Evolutionary conservation across 495 filamentous ascomycete species (phyloP), one percentile per base, ranked within the genome.

Genomic region (Aspergillus ellipticus): DNA sequence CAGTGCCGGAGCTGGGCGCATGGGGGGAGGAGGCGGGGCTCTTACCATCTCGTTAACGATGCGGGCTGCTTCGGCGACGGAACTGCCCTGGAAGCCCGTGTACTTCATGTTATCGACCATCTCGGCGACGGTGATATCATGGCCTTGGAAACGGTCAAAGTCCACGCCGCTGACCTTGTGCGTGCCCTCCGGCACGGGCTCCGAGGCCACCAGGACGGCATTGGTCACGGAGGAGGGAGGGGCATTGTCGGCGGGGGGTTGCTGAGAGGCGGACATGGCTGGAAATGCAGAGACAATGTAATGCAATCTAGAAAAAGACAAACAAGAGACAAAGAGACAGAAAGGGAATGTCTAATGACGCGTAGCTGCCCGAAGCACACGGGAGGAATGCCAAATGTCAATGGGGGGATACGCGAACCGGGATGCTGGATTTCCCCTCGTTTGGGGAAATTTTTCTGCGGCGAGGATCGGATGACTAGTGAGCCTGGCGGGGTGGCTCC

Each of bases 31-130:
- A 28, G 24, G 17, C 8, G 10, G 41, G 8, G 17, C n/a, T 19
- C 19, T 33, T 72, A 95, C 90, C 94, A 99, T 97, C n/a, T 88
- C 84, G 61, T 99, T 90, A 64, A 99, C 87, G 56, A 97, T 94
- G 33, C 84, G 76, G 46, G 89, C 82, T 4, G 93, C 94, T 60
- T 96, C 87, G 16, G 86, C 85, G 43, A 97, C 83, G 5, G 89
- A 86, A 43, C 83, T 89, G 15, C 90, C 92, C 74, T 98, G 94
- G 69, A 97, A 97, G 9, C 95, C 94, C 81, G 90, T 96, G 57
- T 81, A 75, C 56, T 81, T 80, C 87, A 97, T 91, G 49, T 86
- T 84, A n/a, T 83, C 78, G 13, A 93, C 78, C 59, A 99, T 74
- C 64, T 96, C 90, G 15, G 87, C 85, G 29, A 89, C 90, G 2